Evolutionary conservation across 768 basidiomycete species (phyloP), one percentile per base, ranked within the genome.

Genomic region (Tulasnella sp.): DNA sequence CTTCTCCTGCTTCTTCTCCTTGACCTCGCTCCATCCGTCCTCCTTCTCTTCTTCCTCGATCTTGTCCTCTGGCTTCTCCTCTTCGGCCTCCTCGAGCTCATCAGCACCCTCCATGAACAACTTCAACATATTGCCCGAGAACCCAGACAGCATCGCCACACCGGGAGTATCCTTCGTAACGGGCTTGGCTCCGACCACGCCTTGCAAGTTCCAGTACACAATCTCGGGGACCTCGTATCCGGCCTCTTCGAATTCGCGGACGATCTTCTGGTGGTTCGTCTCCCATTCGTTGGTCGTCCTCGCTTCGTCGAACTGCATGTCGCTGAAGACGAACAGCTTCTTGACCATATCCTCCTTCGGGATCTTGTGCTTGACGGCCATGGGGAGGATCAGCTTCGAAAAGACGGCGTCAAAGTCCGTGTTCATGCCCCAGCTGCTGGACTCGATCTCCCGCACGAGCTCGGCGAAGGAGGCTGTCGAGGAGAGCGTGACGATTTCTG

Each of bases 171-270:
- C 89, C 28, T 86, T 87, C 74, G 86, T 86, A 40, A 90, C 90
- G 69, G 92, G 92, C 12, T 85, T 86, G 73, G 88, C 88, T 37
- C 81, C 64, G 42, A 82, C 81, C 28, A 80, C 79, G 20, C 72
- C 77, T 78, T 84, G 80, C 0, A 94, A 84, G 84, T 94, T 88
- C 93, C 93, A 94, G 84, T 89, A 94, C 48, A 94, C 91, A 76
- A 94, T 87, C 86, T 94, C 88, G 24, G 93, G 93, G 40, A 94
- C 84, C 81, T 92, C 90, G 82, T 94, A 94, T 80, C 93, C 93
- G 6, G 90, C 92, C 80, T 88, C 84, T 72, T 83, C 83, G 82
- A 91, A 94, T 83, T 88, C 90, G 80, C 86, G 83, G 84, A 88
- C 88, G 58, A 94, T 89, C 31, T 84, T 84, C 46, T 92, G 88